Evolutionary conservation across 768 basidiomycete species (phyloP).

Genomic region (Auriscalpium microsporum): DNA sequence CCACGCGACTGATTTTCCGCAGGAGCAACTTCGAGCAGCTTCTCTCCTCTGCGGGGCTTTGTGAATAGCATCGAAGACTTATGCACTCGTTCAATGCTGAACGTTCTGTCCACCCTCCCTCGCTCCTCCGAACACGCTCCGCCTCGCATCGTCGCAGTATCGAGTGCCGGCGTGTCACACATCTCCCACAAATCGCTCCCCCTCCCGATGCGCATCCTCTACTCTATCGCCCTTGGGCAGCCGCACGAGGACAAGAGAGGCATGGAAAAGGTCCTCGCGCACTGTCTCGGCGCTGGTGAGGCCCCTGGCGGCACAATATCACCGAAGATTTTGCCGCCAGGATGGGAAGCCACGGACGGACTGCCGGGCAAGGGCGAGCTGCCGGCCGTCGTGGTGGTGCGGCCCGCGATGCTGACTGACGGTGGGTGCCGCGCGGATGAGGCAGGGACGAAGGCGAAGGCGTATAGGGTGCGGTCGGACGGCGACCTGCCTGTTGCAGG

Average conservation of each 20-base stretch:
- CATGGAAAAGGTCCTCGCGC: constrained; percentile 40
- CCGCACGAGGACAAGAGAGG: constrained; percentile 59
- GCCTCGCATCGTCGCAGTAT: constrained; percentile 42
- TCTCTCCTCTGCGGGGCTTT: constrained; percentile 40
- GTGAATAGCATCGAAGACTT: constrained; percentile 45
- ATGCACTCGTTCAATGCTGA: constrained; percentile 48
- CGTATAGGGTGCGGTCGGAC: constrained; percentile 36
- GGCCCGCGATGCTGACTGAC: constrained; percentile 52
- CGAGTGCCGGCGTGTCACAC: constrained; percentile 43
- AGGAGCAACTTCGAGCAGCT: constrained; percentile 39
- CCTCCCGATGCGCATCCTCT: constrained; percentile 38
- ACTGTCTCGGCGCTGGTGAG: constrained; percentile 46
- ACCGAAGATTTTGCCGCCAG: constrained; percentile 33
- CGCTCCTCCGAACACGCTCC: constrained; percentile 16
- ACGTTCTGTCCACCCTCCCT: constrained; percentile 48
- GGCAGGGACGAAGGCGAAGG: constrained; percentile 14
- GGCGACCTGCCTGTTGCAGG: constrained; percentile 24
- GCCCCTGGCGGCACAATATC: constrained; percentile 27
- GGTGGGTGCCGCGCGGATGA: constrained; percentile 34
- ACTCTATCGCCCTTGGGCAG: constrained; percentile 32
- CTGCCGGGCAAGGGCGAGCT: constrained; percentile 37
- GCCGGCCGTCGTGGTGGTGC: constrained; percentile 39
- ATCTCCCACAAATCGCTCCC: constrained; percentile 40
- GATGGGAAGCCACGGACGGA: constrained; percentile 36
- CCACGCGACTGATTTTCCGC: neutral